A percentile compares a stretch with the other conserved stretches of the same genome.
phyloP scores from a whole-genome alignment of 2,329 filamentous ascomycete species.

The Drechslerella dactyloides region DNA sequence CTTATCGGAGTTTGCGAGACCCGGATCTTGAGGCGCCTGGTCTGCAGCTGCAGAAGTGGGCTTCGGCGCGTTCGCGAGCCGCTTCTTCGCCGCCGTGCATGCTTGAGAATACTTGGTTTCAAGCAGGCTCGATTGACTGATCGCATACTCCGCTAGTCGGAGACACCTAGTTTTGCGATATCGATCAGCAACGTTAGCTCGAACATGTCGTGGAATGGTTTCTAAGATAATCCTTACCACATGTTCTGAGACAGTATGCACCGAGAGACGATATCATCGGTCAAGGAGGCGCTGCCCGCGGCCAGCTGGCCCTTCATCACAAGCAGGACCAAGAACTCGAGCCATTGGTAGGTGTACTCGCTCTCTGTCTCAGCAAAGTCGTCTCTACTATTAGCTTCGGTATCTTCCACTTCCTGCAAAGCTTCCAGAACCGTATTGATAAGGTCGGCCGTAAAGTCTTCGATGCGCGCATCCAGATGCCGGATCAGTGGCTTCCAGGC shows the following conservation, averaged over 20 bases:
- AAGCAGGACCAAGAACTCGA: slow-evolving; percentile 34
- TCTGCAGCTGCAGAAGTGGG: slow-evolving; percentile 10
- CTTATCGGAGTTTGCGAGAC: slow-evolving; percentile 12
- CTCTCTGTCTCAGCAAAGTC: slow-evolving; percentile 47
- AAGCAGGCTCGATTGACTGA: slow-evolving; percentile 37
- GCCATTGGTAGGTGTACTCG: slow-evolving; percentile 48
- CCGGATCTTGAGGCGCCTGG: not conserved
- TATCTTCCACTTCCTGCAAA: slow-evolving; percentile 36
- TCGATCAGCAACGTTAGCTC: not conserved
- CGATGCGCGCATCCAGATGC: slow-evolving; percentile 30
- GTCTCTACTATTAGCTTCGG: slow-evolving; percentile 18
- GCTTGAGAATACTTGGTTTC: slow-evolving; percentile 47
- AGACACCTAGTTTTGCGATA: slow-evolving; percentile 35
- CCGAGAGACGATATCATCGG: slow-evolving; percentile 44
- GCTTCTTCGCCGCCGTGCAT: slow-evolving; percentile 47
- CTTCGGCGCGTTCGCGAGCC: slow-evolving; percentile 8
- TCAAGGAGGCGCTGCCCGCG: slow-evolving; percentile 17
- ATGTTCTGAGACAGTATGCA: slow-evolving; percentile 43
- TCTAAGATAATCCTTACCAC: slow-evolving; percentile 19
- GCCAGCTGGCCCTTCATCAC: slow-evolving; percentile 43
- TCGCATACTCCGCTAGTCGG: slow-evolving; percentile 43
- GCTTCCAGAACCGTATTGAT: slow-evolving; percentile 37
- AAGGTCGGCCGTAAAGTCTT: slow-evolving; percentile 31
- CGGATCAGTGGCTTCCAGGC: slow-evolving; percentile 42
- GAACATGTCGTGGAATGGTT: not conserved